Evolutionary conservation across 805 yeast genomes (phyloP).

Genomic region (Komagataella populi): DNA sequence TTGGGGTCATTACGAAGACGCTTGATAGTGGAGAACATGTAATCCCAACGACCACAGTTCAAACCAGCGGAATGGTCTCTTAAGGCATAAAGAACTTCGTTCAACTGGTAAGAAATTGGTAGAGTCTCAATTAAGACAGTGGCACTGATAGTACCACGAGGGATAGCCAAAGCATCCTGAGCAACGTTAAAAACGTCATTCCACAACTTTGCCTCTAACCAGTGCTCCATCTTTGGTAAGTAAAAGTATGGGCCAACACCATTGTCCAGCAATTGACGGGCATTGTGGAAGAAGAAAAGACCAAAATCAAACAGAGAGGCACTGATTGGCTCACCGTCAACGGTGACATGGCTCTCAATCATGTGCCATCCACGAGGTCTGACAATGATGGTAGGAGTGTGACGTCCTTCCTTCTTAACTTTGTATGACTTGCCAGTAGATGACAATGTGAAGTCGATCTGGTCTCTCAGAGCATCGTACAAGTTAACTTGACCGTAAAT

Average conservation of each 20-base stretch:
- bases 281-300: slow-evolving; percentile 65
- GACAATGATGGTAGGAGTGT: slow-evolving; percentile 66
- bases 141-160: slow-evolving; percentile 71
- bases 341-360: slow-evolving; percentile 55
- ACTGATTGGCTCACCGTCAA: slow-evolving; percentile 65
- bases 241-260: slow-evolving; percentile 78
- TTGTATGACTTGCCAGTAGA: slow-evolving; percentile 23
- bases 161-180: slow-evolving; percentile 55
- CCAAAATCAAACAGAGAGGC: slow-evolving; percentile 77
- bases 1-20: slow-evolving; percentile 55
- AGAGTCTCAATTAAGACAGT: slow-evolving; percentile 74
- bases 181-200: slow-evolving; percentile 67
- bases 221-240: slow-evolving; percentile 80
- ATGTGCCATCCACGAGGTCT: slow-evolving; percentile 88
- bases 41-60: slow-evolving; percentile 87
- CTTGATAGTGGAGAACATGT: slow-evolving; percentile 71
- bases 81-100: slow-evolving; percentile 67
- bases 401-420: slow-evolving; percentile 29
- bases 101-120: slow-evolving; percentile 82
- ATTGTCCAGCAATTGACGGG: slow-evolving; percentile 39
- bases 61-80: slow-evolving; percentile 69
- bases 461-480: slow-evolving; percentile 62
- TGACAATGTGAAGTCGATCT: slow-evolving; percentile 34
- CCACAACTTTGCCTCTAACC: slow-evolving; percentile 73
- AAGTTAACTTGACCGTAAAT: slow-evolving; percentile 72